These are phyloP conservation scores for Suillus hirtellus DNA, from an alignment of 768 basidiomycete species.

Conservation along the genomic window DNA sequence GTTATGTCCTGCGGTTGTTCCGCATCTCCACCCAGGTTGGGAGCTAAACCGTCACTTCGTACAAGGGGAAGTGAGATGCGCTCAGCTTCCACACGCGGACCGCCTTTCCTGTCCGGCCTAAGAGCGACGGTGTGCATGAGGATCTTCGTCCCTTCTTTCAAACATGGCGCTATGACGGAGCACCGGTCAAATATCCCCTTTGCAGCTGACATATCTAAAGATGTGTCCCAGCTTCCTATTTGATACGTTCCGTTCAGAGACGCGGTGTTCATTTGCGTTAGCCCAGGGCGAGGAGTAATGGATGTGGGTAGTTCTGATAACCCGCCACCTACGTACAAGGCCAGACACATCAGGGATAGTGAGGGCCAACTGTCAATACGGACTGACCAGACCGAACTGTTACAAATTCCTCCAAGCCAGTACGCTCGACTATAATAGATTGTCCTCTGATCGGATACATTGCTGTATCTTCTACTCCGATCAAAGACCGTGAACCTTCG, in stretches of 20 bases:
- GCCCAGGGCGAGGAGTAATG: constrained; percentile 61
- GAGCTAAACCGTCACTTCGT: constrained; percentile 12
- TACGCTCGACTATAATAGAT: constrained; percentile 74
- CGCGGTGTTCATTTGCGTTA: constrained; percentile 41
- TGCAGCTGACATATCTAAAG: constrained; percentile 42
- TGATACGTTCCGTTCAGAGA: constrained; percentile 62
- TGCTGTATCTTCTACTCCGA: constrained; percentile 79
- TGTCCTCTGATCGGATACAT: constrained; percentile 84
- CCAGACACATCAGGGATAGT: neutral
- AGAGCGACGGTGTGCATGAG: constrained; percentile 58
- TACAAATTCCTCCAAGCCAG: constrained; percentile 49
- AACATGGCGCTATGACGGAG: constrained; percentile 38
- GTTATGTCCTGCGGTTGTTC: constrained; percentile 24
- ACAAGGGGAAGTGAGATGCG: constrained; percentile 36
- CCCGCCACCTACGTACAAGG: neutral
- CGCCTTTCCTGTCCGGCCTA: constrained; percentile 56
- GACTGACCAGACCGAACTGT: constrained; percentile 29
- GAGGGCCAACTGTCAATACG: neutral
- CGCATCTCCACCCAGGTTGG: constrained; percentile 9
- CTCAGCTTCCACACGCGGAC: constrained; percentile 56
- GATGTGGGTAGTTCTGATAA: constrained; percentile 41
- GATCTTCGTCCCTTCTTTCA: constrained; percentile 40
- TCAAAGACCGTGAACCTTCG: constrained; percentile 65
- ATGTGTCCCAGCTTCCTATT: constrained; percentile 50
- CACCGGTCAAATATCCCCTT: constrained; percentile 49